phyloP scores from a whole-genome alignment of 306 rosid species.

The Dalbergia oliveri region DNA sequence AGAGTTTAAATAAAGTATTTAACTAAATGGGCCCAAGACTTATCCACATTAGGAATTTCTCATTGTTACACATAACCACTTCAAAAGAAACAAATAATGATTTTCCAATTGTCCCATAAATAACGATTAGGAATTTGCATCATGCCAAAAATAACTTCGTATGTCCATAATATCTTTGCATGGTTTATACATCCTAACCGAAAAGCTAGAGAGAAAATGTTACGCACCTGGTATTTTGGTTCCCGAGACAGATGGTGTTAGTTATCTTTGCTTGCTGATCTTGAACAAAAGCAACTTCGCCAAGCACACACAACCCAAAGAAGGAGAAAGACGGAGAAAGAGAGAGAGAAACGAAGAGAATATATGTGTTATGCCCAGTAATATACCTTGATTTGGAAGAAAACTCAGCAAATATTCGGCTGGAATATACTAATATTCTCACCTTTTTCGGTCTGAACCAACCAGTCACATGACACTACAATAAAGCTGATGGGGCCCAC shows the following conservation, averaged over 20 bases:
- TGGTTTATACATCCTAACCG: not conserved
- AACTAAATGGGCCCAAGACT: too few species aligned
- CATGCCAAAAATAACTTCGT: not conserved
- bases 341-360: slow-evolving; percentile 6
- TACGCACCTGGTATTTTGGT: slow-evolving; percentile 44
- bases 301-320: not conserved
- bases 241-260: not conserved
- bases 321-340: not conserved
- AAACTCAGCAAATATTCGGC: slow-evolving; percentile 33
- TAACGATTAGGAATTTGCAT: slow-evolving; percentile 2
- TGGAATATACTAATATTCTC: slow-evolving; percentile 43
- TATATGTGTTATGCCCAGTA: slow-evolving; percentile 24
- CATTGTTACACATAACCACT: not conserved
- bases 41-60: not conserved
- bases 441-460: too few species aligned
- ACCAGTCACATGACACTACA: not conserved
- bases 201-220: slow-evolving; percentile 25
- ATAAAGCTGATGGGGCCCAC: not conserved
- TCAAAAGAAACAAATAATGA: not conserved
- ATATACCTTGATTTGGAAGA: slow-evolving; percentile 13
- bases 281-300: slow-evolving; percentile 1
- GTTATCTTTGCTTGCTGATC: slow-evolving; percentile 18
- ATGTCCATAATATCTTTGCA: not conserved
- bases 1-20: too few species aligned
- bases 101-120: not conserved